Evolutionary conservation across 495 filamentous ascomycete genomes (phyloP).

Genomic region (Articulospora tetracladia): DNA sequence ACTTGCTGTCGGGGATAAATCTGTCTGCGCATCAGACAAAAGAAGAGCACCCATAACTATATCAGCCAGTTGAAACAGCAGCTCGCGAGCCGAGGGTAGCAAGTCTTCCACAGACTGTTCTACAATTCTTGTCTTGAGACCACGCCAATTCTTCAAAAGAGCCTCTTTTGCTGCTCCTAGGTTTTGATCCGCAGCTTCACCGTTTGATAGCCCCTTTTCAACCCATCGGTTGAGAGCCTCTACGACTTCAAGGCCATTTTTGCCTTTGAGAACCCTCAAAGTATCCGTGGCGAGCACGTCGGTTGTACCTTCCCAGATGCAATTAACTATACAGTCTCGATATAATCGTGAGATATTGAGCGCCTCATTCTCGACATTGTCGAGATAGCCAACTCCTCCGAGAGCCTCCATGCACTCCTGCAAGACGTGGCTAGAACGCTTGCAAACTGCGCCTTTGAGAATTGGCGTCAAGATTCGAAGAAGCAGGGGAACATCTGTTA

Average conservation of each 20-base stretch:
- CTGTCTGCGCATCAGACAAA: background rate
- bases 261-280: constrained; percentile 48
- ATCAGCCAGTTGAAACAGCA: constrained; percentile 1
- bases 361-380: constrained; percentile 53
- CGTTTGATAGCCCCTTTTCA: background rate
- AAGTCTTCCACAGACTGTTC: background rate
- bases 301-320: constrained; percentile 77
- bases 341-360: constrained; percentile 63
- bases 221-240: constrained; percentile 31
- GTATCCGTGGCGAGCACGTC: constrained; percentile 64
- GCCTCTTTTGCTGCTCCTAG: background rate
- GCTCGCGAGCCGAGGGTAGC: constrained; percentile 15
- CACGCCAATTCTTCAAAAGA: background rate
- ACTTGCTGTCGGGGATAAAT: background rate
- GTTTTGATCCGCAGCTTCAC: background rate
- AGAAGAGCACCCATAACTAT: constrained; percentile 8
- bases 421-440: constrained; percentile 44
- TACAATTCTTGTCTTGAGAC: background rate
- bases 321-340: constrained; percentile 59
- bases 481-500: constrained; percentile 28
- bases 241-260: constrained; percentile 35
- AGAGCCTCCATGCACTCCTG: constrained; percentile 66
- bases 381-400: constrained; percentile 73
- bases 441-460: constrained; percentile 61
- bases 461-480: constrained; percentile 62